Evolutionary conservation across 1,284 basidiomycete species (phyloP), one percentile per base, ranked within the genome.

Genomic region (Ustilago lituana): DNA sequence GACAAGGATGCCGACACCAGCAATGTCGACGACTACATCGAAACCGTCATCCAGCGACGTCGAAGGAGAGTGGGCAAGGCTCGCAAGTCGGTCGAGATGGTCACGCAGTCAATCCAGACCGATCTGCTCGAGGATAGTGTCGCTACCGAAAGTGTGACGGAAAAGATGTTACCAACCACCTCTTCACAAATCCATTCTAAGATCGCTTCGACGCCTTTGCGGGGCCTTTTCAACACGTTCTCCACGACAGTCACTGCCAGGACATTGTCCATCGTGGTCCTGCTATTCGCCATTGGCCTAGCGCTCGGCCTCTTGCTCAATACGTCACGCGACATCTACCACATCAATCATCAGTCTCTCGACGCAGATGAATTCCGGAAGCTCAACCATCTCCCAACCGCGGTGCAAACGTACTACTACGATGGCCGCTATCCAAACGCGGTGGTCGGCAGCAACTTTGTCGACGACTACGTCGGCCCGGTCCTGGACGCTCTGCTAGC

Each of bases 311-410:
- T 69, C 24, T 5, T 33, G 20, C 40, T 63, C 31, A 69, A 69
- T 51, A 63, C 66, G 9, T 69, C 66, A 4, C 66, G 66, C 39
- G 66, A 69, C 45, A 55, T 69, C n/a, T 69, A 69, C 32, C 66
- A 69, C 37, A 58, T 64, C 56, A 47, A 55, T 29, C 47, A 60
- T 32, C 60, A 46, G 5, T 48, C 44, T 4, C 45, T 69, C 24
- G 66, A 69, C 19, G 66, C 66, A 31, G 52, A 64, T 23, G 56
- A 59, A 29, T 69, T 63, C 56, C 22, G 66, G 1, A 63, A 55
- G 41, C 66, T 69, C 43, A 69, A 69, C 24, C 48, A 63, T 31
- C 39, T 60, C 6, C 60, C 66, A 2, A 37, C 27, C n/a, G 17
- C 46, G 10, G 44, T 31, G 7, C 53, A 60, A 26, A 53, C 22